Evolutionary conservation across 164 flowering plant genomes (phyloP), one percentile per base, ranked within the genome.

Genomic region (Chimonanthus salicifolius): DNA sequence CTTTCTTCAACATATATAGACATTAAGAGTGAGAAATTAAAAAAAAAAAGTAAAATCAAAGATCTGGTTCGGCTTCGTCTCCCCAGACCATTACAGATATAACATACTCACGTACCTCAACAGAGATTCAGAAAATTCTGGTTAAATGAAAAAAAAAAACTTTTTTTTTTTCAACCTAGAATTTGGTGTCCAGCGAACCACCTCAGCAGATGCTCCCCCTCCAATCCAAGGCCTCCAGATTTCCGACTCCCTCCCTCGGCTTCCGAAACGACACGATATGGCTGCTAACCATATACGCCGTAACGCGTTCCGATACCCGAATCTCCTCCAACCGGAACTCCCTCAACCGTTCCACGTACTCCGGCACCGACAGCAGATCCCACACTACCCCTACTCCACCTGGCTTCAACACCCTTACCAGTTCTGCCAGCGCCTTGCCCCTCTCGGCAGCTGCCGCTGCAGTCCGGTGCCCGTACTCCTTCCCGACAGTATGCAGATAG

Each of bases 351-450:
- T 84, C 83, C 69, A 88, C 95, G 75, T 92, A 92, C 79, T 94
- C 98, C 71, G 91, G 92, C 78, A 90, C 97, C 78, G 89, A 93
- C 6, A 90, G 81, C 46, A 91, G 82, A 80, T 94, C 98, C 98
- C 98, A 94, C 71, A 92, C 88, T 43, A 94, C 90, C 9, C 92
- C 97, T 1, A 83, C 88, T 21, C 97, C 98, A n/a, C 94, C 98
- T 2, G 91, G 87, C 75, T 88, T 92, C 84, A 94, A 66, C 45
- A 94, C 98, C 82, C 98, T 80, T 51, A 87, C 97, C 79, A 90
- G 74, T 81, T 94, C 98, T 6, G 85, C 92, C 70, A 94, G 49
- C 71, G 79, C 95, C 69, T 91, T 82, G 87, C 82, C 87, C 81
- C 98, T 72, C 82, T 94, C 97, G 68, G 94, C 97, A 21, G 94